Conservation (phyloP, 2,329 filamentous ascomycete genomes). For the Pseudogymnoascus sp. region DNA sequence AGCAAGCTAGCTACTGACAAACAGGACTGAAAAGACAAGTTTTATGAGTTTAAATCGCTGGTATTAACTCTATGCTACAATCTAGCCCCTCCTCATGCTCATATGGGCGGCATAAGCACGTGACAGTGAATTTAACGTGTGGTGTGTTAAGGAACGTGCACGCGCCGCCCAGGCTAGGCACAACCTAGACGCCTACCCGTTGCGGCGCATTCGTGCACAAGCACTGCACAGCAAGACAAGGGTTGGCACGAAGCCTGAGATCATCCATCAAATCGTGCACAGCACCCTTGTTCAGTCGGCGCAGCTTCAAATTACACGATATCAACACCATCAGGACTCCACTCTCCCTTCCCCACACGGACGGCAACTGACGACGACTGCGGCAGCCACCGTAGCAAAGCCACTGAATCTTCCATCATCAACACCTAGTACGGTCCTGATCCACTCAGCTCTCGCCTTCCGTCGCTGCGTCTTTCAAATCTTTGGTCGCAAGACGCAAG, state of each 20-base stretch:
- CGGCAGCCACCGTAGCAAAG: conserved; percentile 1
- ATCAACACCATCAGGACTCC: neutral
- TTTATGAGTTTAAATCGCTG: too few relatives aligned
- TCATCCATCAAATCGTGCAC: conserved; percentile 5
- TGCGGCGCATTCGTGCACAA: conserved; percentile 3
- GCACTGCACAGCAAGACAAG: conserved; percentile 1
- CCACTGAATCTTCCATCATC: neutral
- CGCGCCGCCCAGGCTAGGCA: neutral
- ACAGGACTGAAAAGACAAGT: too few relatives aligned
- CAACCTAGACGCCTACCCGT: conserved; percentile 6
- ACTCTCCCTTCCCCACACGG: neutral
- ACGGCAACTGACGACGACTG: conserved; percentile 6
- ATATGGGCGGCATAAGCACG: neutral
- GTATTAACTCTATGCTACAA: too few relatives aligned
- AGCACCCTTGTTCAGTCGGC: conserved; percentile 2
- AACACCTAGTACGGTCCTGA: neutral
- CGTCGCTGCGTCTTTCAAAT: neutral
- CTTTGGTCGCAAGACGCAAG: neutral
- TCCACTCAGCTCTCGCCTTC: neutral
- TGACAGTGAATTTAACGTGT: neutral
- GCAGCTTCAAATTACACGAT: neutral
- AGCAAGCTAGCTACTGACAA: too few relatives aligned
- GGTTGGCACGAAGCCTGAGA: neutral
- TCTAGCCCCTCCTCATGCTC: too few relatives aligned
- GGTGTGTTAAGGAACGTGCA: neutral